Evolutionary conservation across 495 filamentous ascomycete species (phyloP), one percentile per base, ranked within the genome.

Genomic region (Tuber microsphaerosporum): DNA sequence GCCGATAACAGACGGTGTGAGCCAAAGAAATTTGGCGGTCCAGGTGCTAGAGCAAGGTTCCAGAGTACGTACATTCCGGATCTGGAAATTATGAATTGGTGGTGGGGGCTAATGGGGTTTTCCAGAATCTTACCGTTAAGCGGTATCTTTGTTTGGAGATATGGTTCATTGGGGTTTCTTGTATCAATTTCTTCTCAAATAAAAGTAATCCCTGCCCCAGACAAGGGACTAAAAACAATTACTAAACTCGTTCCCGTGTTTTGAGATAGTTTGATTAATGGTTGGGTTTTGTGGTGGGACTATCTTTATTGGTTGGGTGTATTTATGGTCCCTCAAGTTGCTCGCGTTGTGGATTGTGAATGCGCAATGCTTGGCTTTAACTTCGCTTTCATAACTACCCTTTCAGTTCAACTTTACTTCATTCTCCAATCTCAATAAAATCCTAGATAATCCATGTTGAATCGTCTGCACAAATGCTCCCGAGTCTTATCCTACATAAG

Each of bases 1-100:
- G 96, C 95, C 85, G 95, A 99, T 85, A 97, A 97, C 89, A 89
- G 94, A 81, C 92, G 95, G 77, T 91, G 92, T 85, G 92, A 95
- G 87, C 92, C 92, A 84, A 95, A 95, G 92, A 94, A 94, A 88
- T 94, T 95, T 84, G 90, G 89, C 84, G 91, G 92, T 89, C 93
- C 91, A 80, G 95, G 95, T 89, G 95, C 95, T 82, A 92, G 95
- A 83, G 88, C 95, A 83, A 90, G 94, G 84, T 99, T 94, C 93
- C 95, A 99, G 88, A 99, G 92, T 85, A 92, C 88, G 68, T 92
- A 91, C 87, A 88, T 89, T 73, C 46, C 26, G n/a, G 43, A 71
- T 14, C 34, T 41, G 4, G n/a, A 34, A 8, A n/a, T 37, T 34
- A 19, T 39, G 17, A 51, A 17, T 89, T 91, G 87, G 86, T 78